phyloP scores from a whole-genome alignment of 768 basidiomycete genomes.

The Suillus hirtellus region DNA sequence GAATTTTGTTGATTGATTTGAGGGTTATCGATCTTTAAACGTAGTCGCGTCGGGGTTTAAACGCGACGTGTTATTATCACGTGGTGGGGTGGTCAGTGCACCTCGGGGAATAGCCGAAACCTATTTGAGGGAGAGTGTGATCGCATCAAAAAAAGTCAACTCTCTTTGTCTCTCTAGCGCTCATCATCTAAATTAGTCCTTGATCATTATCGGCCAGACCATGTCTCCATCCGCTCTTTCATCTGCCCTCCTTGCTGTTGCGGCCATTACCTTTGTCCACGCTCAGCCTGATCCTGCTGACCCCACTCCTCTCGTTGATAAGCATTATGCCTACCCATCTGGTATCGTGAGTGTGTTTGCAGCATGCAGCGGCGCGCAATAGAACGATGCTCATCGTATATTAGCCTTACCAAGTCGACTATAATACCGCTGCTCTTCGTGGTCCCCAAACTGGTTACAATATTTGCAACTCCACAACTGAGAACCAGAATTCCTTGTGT shows the following conservation, averaged over 20 bases:
- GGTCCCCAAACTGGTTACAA: constrained; percentile 68
- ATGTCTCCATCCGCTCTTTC: constrained; percentile 47
- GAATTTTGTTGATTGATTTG: constrained; percentile 7
- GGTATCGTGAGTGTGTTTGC: constrained; percentile 38
- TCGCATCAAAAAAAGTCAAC: background rate
- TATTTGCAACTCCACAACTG: constrained; percentile 65
- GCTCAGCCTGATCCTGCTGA: constrained; percentile 41
- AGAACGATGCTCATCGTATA: background rate
- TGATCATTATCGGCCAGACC: background rate
- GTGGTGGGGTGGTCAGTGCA: constrained; percentile 27
- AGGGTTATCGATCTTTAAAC: constrained; percentile 12
- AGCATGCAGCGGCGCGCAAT: background rate
- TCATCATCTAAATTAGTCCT: constrained; percentile 1
- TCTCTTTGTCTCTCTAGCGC: background rate
- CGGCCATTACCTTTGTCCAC: constrained; percentile 34
- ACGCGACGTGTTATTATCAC: constrained; percentile 23
- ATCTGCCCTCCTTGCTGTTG: constrained; percentile 39
- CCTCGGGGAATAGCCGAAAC: constrained; percentile 18
- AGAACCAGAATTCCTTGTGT: constrained; percentile 61
- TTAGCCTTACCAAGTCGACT: constrained; percentile 54
- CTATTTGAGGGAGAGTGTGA: constrained; percentile 20
- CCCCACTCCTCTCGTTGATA: constrained; percentile 46
- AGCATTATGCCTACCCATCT: constrained; percentile 44
- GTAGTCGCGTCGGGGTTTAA: constrained; percentile 27
- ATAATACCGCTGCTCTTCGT: constrained; percentile 40